phyloP scores from a whole-genome alignment of 1,284 basidiomycete species.

The Microstroma glucosiphilum region DNA sequence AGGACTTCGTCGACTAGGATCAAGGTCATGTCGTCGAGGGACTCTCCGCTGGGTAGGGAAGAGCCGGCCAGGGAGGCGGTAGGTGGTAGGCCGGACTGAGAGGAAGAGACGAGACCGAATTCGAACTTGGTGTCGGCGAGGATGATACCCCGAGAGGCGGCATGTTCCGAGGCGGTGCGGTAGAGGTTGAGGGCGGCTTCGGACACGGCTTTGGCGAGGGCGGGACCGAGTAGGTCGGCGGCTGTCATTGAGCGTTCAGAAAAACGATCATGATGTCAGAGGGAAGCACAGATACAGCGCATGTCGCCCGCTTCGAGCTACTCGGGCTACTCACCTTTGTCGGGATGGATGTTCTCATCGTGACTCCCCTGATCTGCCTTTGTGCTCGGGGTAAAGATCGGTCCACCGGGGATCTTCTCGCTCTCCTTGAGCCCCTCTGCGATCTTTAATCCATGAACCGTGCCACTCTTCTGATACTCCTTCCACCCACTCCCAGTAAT shows the following conservation, averaged over 20 bases:
- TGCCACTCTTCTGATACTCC: slow-evolving; percentile 82
- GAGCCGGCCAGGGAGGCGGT: not conserved
- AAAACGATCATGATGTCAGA: slow-evolving; percentile 7
- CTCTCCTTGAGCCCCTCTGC: slow-evolving; percentile 77
- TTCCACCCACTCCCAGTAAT: slow-evolving; percentile 94
- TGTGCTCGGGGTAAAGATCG: slow-evolving; percentile 92
- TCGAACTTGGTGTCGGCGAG: slow-evolving; percentile 93
- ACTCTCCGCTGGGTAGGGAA: slow-evolving; percentile 4
- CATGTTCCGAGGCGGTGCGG: slow-evolving; percentile 70
- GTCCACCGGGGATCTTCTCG: slow-evolving; percentile 57
- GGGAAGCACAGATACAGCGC: slow-evolving; percentile 7
- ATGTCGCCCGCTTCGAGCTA: not conserved
- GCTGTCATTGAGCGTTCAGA: slow-evolving; percentile 12
- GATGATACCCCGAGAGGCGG: slow-evolving; percentile 73
- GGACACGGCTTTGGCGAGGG: slow-evolving; percentile 63
- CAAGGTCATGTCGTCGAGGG: slow-evolving; percentile 53
- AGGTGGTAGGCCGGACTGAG: not conserved
- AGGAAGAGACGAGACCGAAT: slow-evolving; percentile 62
- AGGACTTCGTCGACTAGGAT: slow-evolving; percentile 92
- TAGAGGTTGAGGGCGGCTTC: slow-evolving; percentile 65
- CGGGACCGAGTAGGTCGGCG: slow-evolving; percentile 33
- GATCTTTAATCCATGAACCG: slow-evolving; percentile 78
- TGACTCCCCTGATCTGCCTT: slow-evolving; percentile 92
- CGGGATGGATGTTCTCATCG: slow-evolving; percentile 95
- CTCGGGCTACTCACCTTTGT: slow-evolving; percentile 60